phyloP scores from a whole-genome alignment of 352 stramenopile species.

The Phytophthora quininea region DNA sequence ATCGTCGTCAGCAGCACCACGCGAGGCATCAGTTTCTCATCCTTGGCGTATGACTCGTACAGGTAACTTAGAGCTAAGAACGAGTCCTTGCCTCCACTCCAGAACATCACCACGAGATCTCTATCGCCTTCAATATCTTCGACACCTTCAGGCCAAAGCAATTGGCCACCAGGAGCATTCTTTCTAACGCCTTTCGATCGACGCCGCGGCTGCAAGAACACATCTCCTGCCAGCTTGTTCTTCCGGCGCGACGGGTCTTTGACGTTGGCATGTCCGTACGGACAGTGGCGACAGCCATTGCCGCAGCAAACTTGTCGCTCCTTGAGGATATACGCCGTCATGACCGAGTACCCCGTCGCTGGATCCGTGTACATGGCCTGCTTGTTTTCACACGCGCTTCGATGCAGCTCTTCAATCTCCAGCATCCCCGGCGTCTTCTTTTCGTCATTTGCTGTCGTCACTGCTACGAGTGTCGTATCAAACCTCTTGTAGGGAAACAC shows the following conservation, averaged over 20 bases:
- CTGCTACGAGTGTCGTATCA: conserved; percentile 18
- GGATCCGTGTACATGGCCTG: conserved; percentile 88
- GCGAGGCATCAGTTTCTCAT: conserved; percentile 43
- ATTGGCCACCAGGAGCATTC: conserved; percentile 25
- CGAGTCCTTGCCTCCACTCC: conserved; percentile 91
- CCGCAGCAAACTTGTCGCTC: conserved; percentile 89
- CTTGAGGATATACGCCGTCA: conserved; percentile 82
- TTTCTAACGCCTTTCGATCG: conserved; percentile 25
- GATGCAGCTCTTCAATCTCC: conserved; percentile 75
- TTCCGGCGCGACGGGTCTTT: conserved; percentile 43
- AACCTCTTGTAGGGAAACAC: conserved; percentile 53
- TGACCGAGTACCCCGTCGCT: conserved; percentile 84
- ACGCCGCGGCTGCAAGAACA: conserved; percentile 39
- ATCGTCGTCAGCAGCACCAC: conserved; percentile 90
- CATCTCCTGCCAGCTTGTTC: conserved; percentile 45
- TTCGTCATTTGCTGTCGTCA: conserved; percentile 4
- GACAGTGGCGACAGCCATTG: conserved; percentile 90
- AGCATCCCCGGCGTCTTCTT: conserved; percentile 26
- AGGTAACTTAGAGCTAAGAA: conserved; percentile 73
- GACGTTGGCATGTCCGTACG: conserved; percentile 87
- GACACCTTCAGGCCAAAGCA: conserved; percentile 38
- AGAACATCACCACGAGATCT: conserved; percentile 86
- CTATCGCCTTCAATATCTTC: conserved; percentile 11
- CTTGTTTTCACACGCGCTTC: conserved; percentile 64
- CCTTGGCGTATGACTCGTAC: conserved; percentile 38